Base-by-base conservation (phyloP, 73 alveolate genomes). In the Paramecium bursaria region DNA sequence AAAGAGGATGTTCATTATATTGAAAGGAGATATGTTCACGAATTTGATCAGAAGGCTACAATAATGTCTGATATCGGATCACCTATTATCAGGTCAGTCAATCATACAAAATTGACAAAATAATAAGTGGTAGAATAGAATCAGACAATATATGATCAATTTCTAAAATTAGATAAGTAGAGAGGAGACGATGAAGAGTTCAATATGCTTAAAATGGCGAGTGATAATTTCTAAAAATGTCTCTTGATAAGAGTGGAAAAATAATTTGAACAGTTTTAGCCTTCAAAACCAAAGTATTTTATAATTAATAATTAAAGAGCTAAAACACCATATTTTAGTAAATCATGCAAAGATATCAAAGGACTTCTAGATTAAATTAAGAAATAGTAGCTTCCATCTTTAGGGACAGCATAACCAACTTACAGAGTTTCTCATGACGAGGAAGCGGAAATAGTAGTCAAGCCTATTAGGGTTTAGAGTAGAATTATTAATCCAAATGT, bases 271-370 rank as follows among this genome's bases (percentile, higher is more conserved):
- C 22, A 67, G 7, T 67, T 67, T 67, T 27, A 67, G 44, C 82
- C 82, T 6, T 29, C 82, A n/a, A 67, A 67, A 67, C 82, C 82
- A 14, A 67, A 67, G 82, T 67, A 67, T 17, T 11, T 42, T 39
- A 11, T 10, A 2, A 39, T 31, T 2, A 67, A 17, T 6, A 5
- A n/a, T 39, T 0, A 67, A 39, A 67, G 82, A 67, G 57, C 60
- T 2, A 67, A 67, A 67, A 67, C 82, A 25, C 82, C 82, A 6
- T 44, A 67, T 42, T 67, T 67, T 67, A 67, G 82, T 67, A 67
- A 67, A 67, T 33, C 26, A 21, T 25, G 26, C 44, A 67, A 26
- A 42, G 35, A 44, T 19, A 47, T 67, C 25, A 67, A 67, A 19
- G 82, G 44, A 9, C 9, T 67, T 10, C 14, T 67, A 19, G 21